These are phyloP conservation scores for Zarea fungicola DNA, from an alignment of 2,329 filamentous ascomycete genomes.

Conservation along the genomic window DNA sequence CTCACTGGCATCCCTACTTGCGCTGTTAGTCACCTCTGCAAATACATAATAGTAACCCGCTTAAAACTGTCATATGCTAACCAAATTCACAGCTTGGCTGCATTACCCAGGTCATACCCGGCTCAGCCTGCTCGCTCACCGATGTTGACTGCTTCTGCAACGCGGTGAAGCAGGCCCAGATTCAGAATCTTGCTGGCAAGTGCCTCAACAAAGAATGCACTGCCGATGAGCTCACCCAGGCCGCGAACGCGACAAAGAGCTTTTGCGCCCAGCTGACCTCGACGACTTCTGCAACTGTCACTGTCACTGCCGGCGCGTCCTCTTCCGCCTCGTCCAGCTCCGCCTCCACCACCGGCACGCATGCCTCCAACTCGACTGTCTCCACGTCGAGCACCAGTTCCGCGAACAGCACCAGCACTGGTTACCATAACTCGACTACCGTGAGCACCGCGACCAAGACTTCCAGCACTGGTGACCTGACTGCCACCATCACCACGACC, in stretches of 20 bases:
- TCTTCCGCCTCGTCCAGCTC: neutral
- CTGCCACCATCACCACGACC: neutral
- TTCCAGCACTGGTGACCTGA: no score
- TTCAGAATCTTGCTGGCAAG: neutral
- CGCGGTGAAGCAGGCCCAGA: constrained; percentile 6
- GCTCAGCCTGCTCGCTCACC: neutral
- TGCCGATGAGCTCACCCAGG: neutral
- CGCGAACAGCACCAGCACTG: neutral
- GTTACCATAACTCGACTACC: neutral
- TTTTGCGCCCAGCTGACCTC: constrained; percentile 1
- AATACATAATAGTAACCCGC: neutral
- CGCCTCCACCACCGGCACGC: neutral
- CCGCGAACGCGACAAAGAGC: neutral
- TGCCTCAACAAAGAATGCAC: neutral
- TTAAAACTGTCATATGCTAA: neutral
- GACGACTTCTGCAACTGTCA: neutral
- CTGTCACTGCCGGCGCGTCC: neutral
- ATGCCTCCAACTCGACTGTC: neutral
- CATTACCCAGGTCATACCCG: neutral
- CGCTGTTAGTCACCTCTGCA: neutral
- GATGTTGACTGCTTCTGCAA: constrained; percentile 2
- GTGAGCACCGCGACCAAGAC: neutral
- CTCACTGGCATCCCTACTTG: neutral
- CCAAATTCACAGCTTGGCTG: constrained; percentile 1
- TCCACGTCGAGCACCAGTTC: neutral